phyloP scores from a whole-genome alignment of 768 basidiomycete species.

The Boletus rubescentipes region DNA sequence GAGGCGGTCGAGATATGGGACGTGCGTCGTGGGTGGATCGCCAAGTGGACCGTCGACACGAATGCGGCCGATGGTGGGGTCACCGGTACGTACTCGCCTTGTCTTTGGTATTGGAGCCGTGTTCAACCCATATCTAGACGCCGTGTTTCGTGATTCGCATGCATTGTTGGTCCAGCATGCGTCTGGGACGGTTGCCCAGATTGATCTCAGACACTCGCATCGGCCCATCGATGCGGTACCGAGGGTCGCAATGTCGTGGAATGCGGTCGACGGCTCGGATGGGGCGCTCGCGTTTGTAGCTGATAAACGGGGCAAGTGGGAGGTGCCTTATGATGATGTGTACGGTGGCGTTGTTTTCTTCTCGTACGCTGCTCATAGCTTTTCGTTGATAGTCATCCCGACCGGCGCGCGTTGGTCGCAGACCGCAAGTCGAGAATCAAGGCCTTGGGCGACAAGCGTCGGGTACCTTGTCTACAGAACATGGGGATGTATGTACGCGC shows the following conservation, averaged over 20 bases:
- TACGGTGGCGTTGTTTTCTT: constrained; percentile 34
- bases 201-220: constrained; percentile 65
- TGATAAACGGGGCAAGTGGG: constrained; percentile 52
- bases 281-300: constrained; percentile 68
- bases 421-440: constrained; percentile 46
- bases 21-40: constrained; percentile 74
- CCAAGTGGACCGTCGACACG: constrained; percentile 76
- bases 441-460: constrained; percentile 55
- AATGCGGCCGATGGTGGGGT: constrained; percentile 69
- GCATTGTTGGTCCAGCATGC: constrained; percentile 71
- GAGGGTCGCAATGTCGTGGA: constrained; percentile 65
- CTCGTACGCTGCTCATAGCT: not conserved
- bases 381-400: constrained; percentile 37
- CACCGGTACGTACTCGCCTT: constrained; percentile 50
- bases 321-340: constrained; percentile 82
- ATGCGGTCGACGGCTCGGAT: constrained; percentile 34
- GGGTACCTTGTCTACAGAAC: constrained; percentile 52
- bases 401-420: constrained; percentile 18
- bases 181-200: constrained; percentile 76
- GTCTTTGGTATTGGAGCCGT: not conserved
- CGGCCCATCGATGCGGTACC: constrained; percentile 69
- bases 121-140: constrained; percentile 42
- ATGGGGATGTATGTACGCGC: constrained; percentile 48
- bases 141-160: constrained; percentile 69
- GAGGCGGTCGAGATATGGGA: constrained; percentile 87